phyloP scores from a whole-genome alignment of 345 rosid species.

The Salix dunnii region DNA sequence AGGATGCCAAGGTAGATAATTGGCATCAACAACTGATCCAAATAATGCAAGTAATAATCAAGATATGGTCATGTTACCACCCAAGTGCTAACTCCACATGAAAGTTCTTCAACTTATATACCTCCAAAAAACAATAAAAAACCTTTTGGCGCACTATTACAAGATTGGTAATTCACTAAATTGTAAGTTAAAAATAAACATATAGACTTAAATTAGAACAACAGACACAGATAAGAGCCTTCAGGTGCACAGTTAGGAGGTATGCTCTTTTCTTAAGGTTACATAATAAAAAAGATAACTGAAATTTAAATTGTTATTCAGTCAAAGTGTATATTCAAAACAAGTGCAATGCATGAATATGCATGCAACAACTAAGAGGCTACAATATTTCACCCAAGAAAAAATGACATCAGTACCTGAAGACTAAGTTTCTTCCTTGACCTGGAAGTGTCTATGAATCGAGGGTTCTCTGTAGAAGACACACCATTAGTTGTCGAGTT shows the following conservation, averaged over 20 bases:
- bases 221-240: background rate
- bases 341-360: background rate
- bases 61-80: background rate
- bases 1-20: conserved; percentile 5
- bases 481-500: conserved; percentile 45
- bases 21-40: background rate
- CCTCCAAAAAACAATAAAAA: background rate
- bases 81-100: background rate
- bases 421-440: conserved; percentile 31
- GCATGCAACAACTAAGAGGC: background rate
- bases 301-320: conserved; percentile 5
- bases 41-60: background rate
- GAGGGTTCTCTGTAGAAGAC: conserved; percentile 38
- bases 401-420: conserved; percentile 43
- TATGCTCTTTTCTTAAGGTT: background rate
- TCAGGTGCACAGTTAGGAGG: background rate
- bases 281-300: background rate
- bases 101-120: background rate
- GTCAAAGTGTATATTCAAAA: background rate
- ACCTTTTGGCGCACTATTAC: background rate
- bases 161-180: background rate
- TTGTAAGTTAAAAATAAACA: background rate
- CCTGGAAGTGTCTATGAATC: conserved; percentile 33
- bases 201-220: background rate
- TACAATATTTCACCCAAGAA: background rate